Percentiles rank a stretch among this genome's conserved stretches.
phyloP scores from a whole-genome alignment of 164 flowering plant genomes.

The Nymphaea colorata region DNA sequence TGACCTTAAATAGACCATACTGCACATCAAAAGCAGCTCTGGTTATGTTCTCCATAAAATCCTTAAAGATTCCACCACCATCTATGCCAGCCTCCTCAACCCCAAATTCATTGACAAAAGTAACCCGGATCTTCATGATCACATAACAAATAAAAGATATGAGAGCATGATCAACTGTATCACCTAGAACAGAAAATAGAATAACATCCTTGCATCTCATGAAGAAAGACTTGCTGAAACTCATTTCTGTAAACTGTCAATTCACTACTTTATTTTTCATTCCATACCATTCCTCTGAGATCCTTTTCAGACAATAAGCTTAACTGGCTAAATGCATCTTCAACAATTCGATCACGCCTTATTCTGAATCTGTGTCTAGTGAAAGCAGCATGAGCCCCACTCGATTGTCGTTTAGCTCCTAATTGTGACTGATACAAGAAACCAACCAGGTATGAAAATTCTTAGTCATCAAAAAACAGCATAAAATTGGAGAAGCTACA shows the following conservation, averaged over 20 bases:
- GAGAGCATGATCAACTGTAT: too few relatives aligned
- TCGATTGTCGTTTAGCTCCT: constrained; percentile 50
- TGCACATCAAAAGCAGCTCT: constrained; percentile 93
- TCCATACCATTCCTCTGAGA: constrained; percentile 69
- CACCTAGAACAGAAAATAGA: constrained; percentile 2
- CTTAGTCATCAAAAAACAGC: background rate
- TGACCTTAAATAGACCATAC: constrained; percentile 96
- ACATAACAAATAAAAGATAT: background rate
- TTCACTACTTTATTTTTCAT: background rate
- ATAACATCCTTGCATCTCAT: background rate
- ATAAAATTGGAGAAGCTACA: background rate
- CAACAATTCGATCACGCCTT: constrained; percentile 79
- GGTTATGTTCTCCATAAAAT: constrained; percentile 95
- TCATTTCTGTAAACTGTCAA: background rate
- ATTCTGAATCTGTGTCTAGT: constrained; percentile 66
- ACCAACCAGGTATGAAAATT: background rate
- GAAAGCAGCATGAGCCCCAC: constrained; percentile 46
- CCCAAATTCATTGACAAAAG: constrained; percentile 91
- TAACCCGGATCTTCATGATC: constrained; percentile 63
- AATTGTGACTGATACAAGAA: constrained; percentile 52
- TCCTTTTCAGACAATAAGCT: constrained; percentile 77
- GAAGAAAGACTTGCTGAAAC: background rate
- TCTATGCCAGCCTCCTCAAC: constrained; percentile 99
- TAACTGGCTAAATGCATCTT: constrained; percentile 88
- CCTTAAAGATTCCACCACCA: constrained; percentile 99